phyloP scores from a whole-genome alignment of 257 asterid species.

The Cordia subcordata region DNA sequence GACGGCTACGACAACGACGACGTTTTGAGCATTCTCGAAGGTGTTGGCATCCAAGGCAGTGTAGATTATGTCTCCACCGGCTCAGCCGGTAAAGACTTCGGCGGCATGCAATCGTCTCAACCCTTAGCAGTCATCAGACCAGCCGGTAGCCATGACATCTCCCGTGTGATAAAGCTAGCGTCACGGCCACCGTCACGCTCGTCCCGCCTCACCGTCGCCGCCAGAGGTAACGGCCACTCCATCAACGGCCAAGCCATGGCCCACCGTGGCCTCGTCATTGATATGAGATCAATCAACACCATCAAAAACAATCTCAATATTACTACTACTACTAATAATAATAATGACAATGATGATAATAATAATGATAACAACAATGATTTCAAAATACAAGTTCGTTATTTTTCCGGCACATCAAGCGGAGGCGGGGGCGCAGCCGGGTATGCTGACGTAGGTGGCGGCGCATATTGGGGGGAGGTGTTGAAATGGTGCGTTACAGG shows the following conservation, averaged over 20 bases:
- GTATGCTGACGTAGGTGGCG: conserved; percentile 79
- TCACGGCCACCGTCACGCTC: conserved; percentile 42
- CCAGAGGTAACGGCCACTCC: conserved; percentile 96
- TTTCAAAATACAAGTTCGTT: conserved; percentile 27
- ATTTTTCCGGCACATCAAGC: neutral
- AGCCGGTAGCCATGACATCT: conserved; percentile 44
- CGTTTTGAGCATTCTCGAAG: conserved; percentile 28
- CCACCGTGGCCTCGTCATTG: conserved; percentile 64
- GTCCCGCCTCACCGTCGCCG: conserved; percentile 65
- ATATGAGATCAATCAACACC: conserved; percentile 46
- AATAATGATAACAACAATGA: neutral
- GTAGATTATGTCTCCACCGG: conserved; percentile 29
- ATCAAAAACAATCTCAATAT: too few species aligned
- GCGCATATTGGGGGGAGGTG: conserved; percentile 88
- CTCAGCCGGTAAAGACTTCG: conserved; percentile 59
- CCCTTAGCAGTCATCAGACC: conserved; percentile 71
- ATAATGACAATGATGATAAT: too few species aligned
- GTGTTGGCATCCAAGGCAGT: conserved; percentile 41
- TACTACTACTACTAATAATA: too few species aligned
- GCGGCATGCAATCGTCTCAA: conserved; percentile 47
- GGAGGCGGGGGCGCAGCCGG: conserved; percentile 7
- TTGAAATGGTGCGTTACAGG: conserved; percentile 49
- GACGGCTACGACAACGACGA: conserved; percentile 18
- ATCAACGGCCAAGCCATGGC: conserved; percentile 96
- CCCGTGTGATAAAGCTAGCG: conserved; percentile 47